Base-by-base conservation (phyloP, 192 early-diverging fungal genomes). In the Entophlyctis luteolus region DNA sequence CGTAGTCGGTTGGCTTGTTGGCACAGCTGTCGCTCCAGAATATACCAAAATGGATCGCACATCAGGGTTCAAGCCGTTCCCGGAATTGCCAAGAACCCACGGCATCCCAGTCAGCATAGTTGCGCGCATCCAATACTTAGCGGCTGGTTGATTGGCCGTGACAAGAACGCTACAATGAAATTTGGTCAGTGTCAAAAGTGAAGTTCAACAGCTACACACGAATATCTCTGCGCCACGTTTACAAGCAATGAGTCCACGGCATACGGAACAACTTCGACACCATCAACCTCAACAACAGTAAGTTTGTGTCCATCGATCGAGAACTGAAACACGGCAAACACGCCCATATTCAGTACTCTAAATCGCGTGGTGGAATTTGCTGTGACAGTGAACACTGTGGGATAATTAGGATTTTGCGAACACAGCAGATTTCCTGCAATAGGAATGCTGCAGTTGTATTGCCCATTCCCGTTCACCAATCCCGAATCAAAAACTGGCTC, bases 301-400 rank as follows among this genome's bases (percentile, higher is more conserved):
- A 94, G 78, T 1, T 70, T 67, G 62, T 93, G 92, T n/a, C 84
- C 86, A 57, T 90, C 90, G 47, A 94, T 90, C 28, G 78, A 79
- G 62, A 94, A 81, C 55, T 82, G 76, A 79, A 89, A 94, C 75
- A 81, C 85, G 10, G 86, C 70, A 54, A 88, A 73, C 18, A 87
- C 89, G 39, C 85, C 86, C 85, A 88, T 92, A 76, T 89, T 90
- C 76, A 94, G 88, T 48, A 94, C 59, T 2, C 93, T 85, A 48
- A 94, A 57, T 53, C 91, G 85, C 71, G 93, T 91, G 4, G 81
- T 87, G 72, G 89, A 91, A 54, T 87, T 86, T 1, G 88, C 78
- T 33, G 67, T 68, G 74, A 93, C 87, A 33, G 60, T 72, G 55
- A 90, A 49, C 18, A 31, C 29, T 4, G 18, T 49, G 18, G 42